A percentile compares a stretch with the other conserved stretches of the same genome.
Conservation (phyloP, 148 eudicot species). For the Cornus kousa region DNA sequence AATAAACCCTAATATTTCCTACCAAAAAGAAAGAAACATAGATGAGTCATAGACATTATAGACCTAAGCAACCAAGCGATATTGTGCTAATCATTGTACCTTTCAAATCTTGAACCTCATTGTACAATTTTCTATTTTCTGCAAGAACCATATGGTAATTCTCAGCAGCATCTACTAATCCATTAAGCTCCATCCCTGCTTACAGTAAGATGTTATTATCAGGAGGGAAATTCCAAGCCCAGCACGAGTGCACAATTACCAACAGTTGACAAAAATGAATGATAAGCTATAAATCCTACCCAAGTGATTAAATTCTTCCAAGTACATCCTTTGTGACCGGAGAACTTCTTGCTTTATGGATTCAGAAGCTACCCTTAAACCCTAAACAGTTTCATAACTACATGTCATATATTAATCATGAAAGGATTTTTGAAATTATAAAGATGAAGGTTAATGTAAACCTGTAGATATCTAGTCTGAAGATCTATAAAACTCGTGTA, state of each 20-base stretch:
- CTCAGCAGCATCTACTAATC: slow-evolving; percentile 72
- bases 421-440: not conserved
- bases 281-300: slow-evolving; percentile 38
- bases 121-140: slow-evolving; percentile 85
- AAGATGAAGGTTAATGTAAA: slow-evolving; percentile 24
- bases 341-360: slow-evolving; percentile 63
- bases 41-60: not conserved
- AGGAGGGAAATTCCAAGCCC: slow-evolving; percentile 15
- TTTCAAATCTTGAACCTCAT: slow-evolving; percentile 96
- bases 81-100: slow-evolving; percentile 39
- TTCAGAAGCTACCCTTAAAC: slow-evolving; percentile 46
- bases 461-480: slow-evolving; percentile 61
- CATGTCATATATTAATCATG: slow-evolving; percentile 15
- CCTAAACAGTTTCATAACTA: slow-evolving; percentile 38
- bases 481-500: slow-evolving; percentile 60
- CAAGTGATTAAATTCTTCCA: slow-evolving; percentile 59
- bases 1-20: slow-evolving; percentile 91
- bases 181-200: slow-evolving; percentile 66
- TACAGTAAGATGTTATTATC: slow-evolving; percentile 9
- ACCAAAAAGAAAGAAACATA: slow-evolving; percentile 13
- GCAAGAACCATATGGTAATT: slow-evolving; percentile 78
- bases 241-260: slow-evolving; percentile 10
- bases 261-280: slow-evolving; percentile 6
- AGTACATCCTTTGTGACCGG: slow-evolving; percentile 46
- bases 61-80: slow-evolving; percentile 7